Conservation (phyloP, 2,329 filamentous ascomycete genomes). For the Neonectria neomacrospora region DNA sequence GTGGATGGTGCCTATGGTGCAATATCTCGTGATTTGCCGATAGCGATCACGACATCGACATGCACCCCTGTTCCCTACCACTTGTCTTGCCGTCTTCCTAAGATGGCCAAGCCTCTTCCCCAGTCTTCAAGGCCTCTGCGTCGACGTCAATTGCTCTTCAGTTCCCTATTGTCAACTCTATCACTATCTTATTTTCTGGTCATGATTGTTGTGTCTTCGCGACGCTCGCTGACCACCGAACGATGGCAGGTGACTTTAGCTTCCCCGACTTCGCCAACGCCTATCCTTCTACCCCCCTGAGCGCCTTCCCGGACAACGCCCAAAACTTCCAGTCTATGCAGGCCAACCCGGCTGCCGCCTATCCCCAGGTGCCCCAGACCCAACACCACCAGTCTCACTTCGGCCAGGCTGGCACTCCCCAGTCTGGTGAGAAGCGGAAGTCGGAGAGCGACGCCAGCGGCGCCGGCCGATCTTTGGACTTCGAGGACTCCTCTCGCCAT, state of each 20-base stretch:
- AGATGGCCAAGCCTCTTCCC: slow-evolving; percentile 42
- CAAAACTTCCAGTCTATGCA: slow-evolving; percentile 64
- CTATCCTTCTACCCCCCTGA: slow-evolving; percentile 63
- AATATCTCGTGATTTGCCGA: slow-evolving; percentile 68
- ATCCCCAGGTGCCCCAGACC: slow-evolving; percentile 53
- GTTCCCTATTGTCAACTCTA: slow-evolving; percentile 31
- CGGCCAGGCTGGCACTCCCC: slow-evolving; percentile 43
- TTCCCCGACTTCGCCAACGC: slow-evolving; percentile 65
- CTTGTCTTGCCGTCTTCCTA: slow-evolving; percentile 42
- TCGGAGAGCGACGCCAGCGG: slow-evolving; percentile 52
- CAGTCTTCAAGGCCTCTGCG: slow-evolving; percentile 33
- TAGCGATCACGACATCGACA: slow-evolving; percentile 44
- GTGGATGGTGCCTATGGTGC: slow-evolving; percentile 66
- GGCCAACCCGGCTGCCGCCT: slow-evolving; percentile 61
- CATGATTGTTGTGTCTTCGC: slow-evolving; percentile 39
- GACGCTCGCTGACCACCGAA: slow-evolving; percentile 46
- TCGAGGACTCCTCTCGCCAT: slow-evolving; percentile 77
- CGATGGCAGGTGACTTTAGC: slow-evolving; percentile 68
- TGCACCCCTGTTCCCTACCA: slow-evolving; percentile 37
- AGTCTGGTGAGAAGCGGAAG: slow-evolving; percentile 58
- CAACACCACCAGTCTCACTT: slow-evolving; percentile 49
- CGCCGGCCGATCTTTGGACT: slow-evolving; percentile 59
- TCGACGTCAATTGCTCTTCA: slow-evolving; percentile 38
- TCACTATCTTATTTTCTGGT: slow-evolving; percentile 26
- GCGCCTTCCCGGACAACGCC: slow-evolving; percentile 50